Conservation (phyloP, 2,329 filamentous ascomycete species). For the Paramyrothecium sp. region DNA sequence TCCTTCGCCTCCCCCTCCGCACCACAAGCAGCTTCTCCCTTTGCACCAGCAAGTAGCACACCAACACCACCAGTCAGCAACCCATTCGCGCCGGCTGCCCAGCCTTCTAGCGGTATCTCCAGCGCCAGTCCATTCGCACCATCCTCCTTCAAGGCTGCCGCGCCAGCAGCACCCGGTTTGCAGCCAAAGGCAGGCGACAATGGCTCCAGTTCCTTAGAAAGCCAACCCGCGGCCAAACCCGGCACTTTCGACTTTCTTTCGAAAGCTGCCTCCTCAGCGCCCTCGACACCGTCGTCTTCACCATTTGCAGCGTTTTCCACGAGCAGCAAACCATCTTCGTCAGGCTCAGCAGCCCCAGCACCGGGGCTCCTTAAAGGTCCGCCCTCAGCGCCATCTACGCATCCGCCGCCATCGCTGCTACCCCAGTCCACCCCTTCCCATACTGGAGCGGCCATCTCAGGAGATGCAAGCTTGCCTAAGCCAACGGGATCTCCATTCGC, state of each 20-base stretch:
- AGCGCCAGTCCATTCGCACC: neutral
- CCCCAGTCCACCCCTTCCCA: too few relatives aligned
- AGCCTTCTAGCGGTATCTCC: conserved; percentile 4
- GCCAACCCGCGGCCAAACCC: conserved; percentile 4
- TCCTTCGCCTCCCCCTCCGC: neutral
- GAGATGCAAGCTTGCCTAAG: too few relatives aligned
- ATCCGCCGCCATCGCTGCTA: too few relatives aligned
- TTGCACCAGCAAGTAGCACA: conserved; percentile 14
- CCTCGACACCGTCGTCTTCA: neutral
- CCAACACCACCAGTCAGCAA: conserved; percentile 11
- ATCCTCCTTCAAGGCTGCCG: conserved; percentile 3
- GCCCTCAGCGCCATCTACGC: too few relatives aligned
- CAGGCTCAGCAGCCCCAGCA: too few relatives aligned
- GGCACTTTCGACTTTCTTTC: neutral
- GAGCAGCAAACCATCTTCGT: too few relatives aligned
- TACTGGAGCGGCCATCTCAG: too few relatives aligned
- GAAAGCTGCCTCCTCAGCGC: neutral
- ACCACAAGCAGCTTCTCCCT: neutral
- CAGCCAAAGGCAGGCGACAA: neutral
- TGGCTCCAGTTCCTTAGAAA: neutral
- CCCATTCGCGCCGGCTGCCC: conserved; percentile 13
- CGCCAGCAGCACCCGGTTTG: neutral
- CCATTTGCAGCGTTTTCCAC: neutral
- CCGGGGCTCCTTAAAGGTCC: too few relatives aligned
- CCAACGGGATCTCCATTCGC: too few relatives aligned